These are phyloP conservation scores for Coniosporium apollinis DNA, from an alignment of 495 filamentous ascomycete genomes.

Conservation along the genomic window DNA sequence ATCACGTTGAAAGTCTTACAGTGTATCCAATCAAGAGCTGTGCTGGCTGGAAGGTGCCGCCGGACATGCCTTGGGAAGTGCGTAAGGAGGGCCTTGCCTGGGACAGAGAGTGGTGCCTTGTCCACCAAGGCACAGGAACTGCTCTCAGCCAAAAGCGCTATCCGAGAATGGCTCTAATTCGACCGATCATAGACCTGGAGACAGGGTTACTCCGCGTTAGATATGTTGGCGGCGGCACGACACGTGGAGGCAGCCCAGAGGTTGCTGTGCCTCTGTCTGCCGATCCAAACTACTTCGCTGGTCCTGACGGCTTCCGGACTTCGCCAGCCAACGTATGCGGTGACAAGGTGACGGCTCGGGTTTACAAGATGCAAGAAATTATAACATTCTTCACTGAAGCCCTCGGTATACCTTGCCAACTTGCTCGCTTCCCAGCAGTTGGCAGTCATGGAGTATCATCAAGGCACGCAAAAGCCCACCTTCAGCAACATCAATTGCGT, in stretches of 20 bases:
- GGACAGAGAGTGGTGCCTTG: slow-evolving; percentile 88
- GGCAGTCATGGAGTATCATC: slow-evolving; percentile 32
- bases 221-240: too few species aligned
- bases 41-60: slow-evolving; percentile 54
- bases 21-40: slow-evolving; percentile 77
- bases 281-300: slow-evolving; percentile 34
- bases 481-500: slow-evolving; percentile 30
- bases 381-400: slow-evolving; percentile 57
- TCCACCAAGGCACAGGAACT: slow-evolving; percentile 64
- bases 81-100: slow-evolving; percentile 63
- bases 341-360: slow-evolving; percentile 49
- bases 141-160: slow-evolving; percentile 71
- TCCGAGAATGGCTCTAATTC: slow-evolving; percentile 66
- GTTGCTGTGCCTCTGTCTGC: slow-evolving; percentile 48
- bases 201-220: slow-evolving; percentile 35
- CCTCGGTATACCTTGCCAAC: slow-evolving; percentile 57
- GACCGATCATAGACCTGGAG: slow-evolving; percentile 49
- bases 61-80: slow-evolving; percentile 51
- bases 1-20: slow-evolving; percentile 23
- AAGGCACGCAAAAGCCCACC: slow-evolving; percentile 47
- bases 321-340: slow-evolving; percentile 53
- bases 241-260: slow-evolving; percentile 22
- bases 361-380: slow-evolving; percentile 45
- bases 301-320: slow-evolving; percentile 13
- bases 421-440: slow-evolving; percentile 71